Evolutionary conservation across 1,139 yeast species (phyloP).

Genomic region (Taiozyma onychis): DNA sequence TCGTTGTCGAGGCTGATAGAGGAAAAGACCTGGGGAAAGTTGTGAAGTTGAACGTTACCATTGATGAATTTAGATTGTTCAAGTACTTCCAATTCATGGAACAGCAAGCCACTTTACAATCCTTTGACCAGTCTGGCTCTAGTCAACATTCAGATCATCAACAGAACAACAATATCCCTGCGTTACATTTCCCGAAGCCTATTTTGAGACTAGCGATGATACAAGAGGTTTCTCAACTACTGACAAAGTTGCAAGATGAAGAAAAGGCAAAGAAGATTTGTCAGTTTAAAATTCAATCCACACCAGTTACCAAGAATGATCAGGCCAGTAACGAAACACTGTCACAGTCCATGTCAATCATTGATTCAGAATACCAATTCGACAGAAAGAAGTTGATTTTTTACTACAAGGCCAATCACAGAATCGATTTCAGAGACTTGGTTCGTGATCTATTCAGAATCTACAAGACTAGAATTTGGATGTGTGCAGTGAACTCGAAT

Average conservation of each 20-base stretch:
- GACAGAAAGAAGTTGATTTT: conserved; percentile 91
- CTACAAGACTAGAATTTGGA: conserved; percentile 96
- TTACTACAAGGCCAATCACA: conserved; percentile 64
- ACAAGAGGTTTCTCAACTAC: conserved; percentile 30
- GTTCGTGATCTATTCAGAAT: conserved; percentile 89
- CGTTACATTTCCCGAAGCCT: conserved; percentile 53
- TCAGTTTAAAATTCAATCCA: conserved; percentile 27
- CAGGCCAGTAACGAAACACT: conserved; percentile 1
- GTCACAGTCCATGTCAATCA: conserved; percentile 36
- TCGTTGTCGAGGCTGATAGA: conserved; percentile 93
- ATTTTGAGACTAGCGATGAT: conserved; percentile 49
- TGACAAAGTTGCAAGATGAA: conserved; percentile 32
- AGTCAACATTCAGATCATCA: conserved; percentile 19
- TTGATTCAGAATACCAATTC: conserved; percentile 91
- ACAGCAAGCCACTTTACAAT: conserved; percentile 43
- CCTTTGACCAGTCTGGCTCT: conserved; percentile 15
- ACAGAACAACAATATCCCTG: conserved; percentile 24
- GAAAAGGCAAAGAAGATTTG: conserved; percentile 43
- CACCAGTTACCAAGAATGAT: conserved; percentile 15
- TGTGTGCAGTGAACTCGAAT: conserved; percentile 63
- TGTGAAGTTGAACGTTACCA: conserved; percentile 56
- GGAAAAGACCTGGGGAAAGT: conserved; percentile 89
- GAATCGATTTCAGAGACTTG: conserved; percentile 90
- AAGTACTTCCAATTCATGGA: conserved; percentile 50
- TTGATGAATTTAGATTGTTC: conserved; percentile 76